These are phyloP conservation scores for Fusarium coicis DNA, from an alignment of 2,329 filamentous ascomycete species.

Conservation along the genomic window DNA sequence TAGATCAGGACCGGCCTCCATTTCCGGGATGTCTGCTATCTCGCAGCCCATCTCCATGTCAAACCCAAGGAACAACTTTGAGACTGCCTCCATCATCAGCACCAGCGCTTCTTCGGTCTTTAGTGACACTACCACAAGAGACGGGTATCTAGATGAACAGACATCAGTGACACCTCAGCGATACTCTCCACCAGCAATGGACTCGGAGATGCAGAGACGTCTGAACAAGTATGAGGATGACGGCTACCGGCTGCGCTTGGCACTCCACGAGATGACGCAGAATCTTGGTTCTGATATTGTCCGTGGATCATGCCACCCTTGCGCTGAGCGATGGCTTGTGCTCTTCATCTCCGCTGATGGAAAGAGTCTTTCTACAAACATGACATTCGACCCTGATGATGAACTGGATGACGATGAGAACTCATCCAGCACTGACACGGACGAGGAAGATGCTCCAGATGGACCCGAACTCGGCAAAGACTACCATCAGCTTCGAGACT, in stretches of 20 bases:
- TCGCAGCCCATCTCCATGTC: slow-evolving; percentile 75
- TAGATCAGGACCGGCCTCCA: slow-evolving; percentile 74
- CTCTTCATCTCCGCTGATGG: slow-evolving; percentile 82
- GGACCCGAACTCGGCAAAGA: slow-evolving; percentile 77
- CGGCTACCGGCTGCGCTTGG: slow-evolving; percentile 71
- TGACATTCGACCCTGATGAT: slow-evolving; percentile 77
- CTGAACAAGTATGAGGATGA: slow-evolving; percentile 70
- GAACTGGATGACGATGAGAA: slow-evolving; percentile 73
- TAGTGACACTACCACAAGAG: slow-evolving; percentile 76
- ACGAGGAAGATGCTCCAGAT: slow-evolving; percentile 69
- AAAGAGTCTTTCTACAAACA: slow-evolving; percentile 73
- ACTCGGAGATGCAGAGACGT: slow-evolving; percentile 56
- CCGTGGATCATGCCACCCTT: slow-evolving; percentile 79
- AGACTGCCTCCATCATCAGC: slow-evolving; percentile 77
- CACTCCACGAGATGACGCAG: slow-evolving; percentile 77
- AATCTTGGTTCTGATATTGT: slow-evolving; percentile 71
- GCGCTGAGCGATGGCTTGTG: slow-evolving; percentile 84
- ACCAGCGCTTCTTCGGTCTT: slow-evolving; percentile 78
- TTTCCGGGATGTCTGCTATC: slow-evolving; percentile 73
- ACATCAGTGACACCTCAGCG: slow-evolving; percentile 60
- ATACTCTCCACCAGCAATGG: slow-evolving; percentile 64
- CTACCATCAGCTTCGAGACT: slow-evolving; percentile 83
- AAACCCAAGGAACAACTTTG: slow-evolving; percentile 65
- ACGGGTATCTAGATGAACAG: slow-evolving; percentile 69
- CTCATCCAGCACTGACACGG: slow-evolving; percentile 69